Conservation (phyloP, 192 early-diverging fungal species). For the Coemansia sp. region DNA sequence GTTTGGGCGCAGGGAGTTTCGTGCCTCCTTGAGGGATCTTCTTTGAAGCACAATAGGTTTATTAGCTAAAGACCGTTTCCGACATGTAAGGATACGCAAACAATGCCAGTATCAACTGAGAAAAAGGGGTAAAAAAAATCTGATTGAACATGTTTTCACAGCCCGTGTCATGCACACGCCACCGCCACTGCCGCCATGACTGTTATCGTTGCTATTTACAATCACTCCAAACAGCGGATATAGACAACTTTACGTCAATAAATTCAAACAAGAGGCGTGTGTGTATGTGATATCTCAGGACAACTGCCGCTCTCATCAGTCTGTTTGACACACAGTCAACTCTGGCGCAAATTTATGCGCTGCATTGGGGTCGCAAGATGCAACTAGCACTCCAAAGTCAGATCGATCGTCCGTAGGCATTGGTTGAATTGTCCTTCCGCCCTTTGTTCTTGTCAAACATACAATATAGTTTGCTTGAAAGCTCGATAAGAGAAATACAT, state of each 20-base stretch:
- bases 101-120: neutral
- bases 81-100: neutral
- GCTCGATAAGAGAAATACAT: neutral
- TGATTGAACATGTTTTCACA: neutral
- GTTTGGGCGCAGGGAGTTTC: neutral
- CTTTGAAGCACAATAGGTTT: constrained; percentile 6
- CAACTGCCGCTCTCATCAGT: neutral
- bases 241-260: neutral
- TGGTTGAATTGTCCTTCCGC: neutral
- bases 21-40: neutral
- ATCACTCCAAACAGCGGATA: constrained; percentile 1
- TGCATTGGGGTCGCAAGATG: neutral
- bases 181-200: neutral
- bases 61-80: neutral
- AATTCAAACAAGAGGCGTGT: neutral
- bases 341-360: constrained; percentile 8
- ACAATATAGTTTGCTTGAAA: neutral
- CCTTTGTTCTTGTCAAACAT: neutral
- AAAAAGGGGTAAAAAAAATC: neutral
- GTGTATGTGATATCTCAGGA: neutral
- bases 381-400: neutral
- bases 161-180: constrained; percentile 4
- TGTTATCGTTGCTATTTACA: neutral
- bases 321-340: neutral
- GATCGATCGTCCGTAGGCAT: neutral